Percentiles rank a stretch among this genome's conserved stretches.
phyloP scores from a whole-genome alignment of 257 asterid species.

The Nicotiana noctiflora region DNA sequence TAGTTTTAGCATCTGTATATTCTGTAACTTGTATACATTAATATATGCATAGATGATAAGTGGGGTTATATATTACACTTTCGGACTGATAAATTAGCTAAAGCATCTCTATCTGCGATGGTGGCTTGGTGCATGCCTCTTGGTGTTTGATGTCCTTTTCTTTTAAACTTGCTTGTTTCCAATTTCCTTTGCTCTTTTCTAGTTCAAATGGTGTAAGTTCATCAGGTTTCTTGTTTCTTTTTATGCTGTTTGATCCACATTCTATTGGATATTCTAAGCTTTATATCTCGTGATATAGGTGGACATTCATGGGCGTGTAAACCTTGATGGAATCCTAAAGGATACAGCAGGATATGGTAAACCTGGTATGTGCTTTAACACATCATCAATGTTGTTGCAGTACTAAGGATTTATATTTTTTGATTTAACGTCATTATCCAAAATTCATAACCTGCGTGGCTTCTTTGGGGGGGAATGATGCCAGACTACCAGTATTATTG shows the following conservation, averaged over 20 bases:
- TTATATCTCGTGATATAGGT: slow-evolving; percentile 27
- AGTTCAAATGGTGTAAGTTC: neutral
- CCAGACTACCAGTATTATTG: neutral
- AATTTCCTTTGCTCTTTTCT: neutral
- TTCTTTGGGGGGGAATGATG: neutral
- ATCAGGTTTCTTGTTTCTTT: neutral
- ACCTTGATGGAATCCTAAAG: slow-evolving; percentile 41
- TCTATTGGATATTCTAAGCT: neutral
- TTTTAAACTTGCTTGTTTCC: neutral
- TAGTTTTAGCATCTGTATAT: neutral
- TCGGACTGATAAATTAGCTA: neutral
- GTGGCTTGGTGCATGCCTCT: neutral
- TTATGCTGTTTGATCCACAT: neutral
- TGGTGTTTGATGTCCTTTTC: neutral
- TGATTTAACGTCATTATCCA: neutral
- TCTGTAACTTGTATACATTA: neutral
- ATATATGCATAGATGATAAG: neutral
- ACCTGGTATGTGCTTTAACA: slow-evolving; percentile 26
- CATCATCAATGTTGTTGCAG: neutral
- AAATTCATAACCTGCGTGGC: neutral
- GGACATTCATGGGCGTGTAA: slow-evolving; percentile 33
- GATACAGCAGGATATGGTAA: slow-evolving; percentile 50
- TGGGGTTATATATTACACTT: neutral
- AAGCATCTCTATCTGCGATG: neutral
- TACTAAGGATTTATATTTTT: neutral